A percentile compares a stretch with the other conserved stretches of the same genome.
phyloP scores from a whole-genome alignment of 2,329 filamentous ascomycete genomes.

The Bertia moriformis region DNA sequence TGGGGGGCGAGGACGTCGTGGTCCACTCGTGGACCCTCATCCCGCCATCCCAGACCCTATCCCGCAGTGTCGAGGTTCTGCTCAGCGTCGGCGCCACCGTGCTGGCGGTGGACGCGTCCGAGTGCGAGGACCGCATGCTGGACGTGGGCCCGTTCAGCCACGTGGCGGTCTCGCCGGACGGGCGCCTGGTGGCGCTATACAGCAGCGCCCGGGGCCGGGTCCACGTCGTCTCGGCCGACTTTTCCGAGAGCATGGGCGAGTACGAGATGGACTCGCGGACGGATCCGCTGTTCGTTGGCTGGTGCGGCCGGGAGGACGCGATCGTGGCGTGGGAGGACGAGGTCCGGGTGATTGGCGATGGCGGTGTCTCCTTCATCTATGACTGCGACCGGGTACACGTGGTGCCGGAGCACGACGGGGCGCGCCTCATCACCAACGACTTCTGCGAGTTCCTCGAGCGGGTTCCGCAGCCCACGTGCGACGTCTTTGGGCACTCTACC shows the following conservation, averaged over 20 bases:
- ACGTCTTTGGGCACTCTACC: slow-evolving; percentile 79
- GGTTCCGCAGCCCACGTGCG: slow-evolving; percentile 71
- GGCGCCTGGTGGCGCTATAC: slow-evolving; percentile 76
- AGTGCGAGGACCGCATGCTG: slow-evolving; percentile 79
- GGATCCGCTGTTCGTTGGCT: slow-evolving; percentile 73
- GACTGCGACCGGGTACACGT: background rate
- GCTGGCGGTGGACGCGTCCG: slow-evolving; percentile 72
- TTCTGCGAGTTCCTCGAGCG: slow-evolving; percentile 96
- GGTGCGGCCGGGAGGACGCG: slow-evolving; percentile 91
- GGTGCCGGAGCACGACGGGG: slow-evolving; percentile 57
- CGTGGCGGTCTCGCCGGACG: slow-evolving; percentile 80
- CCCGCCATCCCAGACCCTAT: slow-evolving; percentile 74
- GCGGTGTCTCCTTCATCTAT: slow-evolving; percentile 43
- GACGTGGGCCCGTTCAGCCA: slow-evolving; percentile 88
- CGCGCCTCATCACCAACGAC: slow-evolving; percentile 78
- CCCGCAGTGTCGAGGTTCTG: slow-evolving; percentile 81
- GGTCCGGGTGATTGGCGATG: slow-evolving; percentile 78
- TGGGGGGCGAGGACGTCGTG: too few species aligned
- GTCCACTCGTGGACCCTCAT: slow-evolving; percentile 84
- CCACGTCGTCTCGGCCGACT: slow-evolving; percentile 89
- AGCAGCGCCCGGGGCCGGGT: slow-evolving; percentile 62
- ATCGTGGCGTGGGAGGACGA: slow-evolving; percentile 96
- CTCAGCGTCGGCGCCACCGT: slow-evolving; percentile 74
- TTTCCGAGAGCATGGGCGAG: slow-evolving; percentile 80
- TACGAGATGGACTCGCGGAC: slow-evolving; percentile 80